Evolutionary conservation across 208 protist genomes (phyloP).

Genomic region (Crithidia acanthocephali): DNA sequence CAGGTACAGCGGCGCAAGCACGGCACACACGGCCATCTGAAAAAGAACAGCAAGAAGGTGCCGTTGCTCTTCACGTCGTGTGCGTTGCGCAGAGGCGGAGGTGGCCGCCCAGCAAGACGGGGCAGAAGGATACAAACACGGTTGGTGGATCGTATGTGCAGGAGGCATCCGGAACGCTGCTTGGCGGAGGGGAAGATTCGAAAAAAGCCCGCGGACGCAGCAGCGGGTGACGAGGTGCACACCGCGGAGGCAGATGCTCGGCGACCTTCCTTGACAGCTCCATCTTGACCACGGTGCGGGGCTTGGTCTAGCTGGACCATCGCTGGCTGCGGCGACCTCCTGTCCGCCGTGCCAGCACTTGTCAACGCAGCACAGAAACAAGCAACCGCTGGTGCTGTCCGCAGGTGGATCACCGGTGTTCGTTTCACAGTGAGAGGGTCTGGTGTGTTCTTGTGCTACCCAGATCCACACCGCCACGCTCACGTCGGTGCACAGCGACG

Average conservation of each 20-base stretch:
- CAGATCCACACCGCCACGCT: conserved; percentile 15
- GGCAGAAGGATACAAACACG: not conserved
- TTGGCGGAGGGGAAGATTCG: conserved; percentile 51
- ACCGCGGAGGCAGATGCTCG: not conserved
- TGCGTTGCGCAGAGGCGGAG: conserved; percentile 28
- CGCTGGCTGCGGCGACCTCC: not conserved
- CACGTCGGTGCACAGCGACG: conserved; percentile 24
- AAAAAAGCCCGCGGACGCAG: conserved; percentile 44
- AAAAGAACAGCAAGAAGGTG: conserved; percentile 22
- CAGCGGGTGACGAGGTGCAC: conserved; percentile 26
- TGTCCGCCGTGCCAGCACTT: conserved; percentile 23
- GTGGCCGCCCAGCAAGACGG: not conserved
- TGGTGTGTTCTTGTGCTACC: not conserved
- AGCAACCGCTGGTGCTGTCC: not conserved
- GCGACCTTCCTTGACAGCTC: not conserved
- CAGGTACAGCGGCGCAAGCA: conserved; percentile 40
- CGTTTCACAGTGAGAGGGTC: not conserved
- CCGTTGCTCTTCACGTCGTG: conserved; percentile 31
- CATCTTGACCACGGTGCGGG: not conserved
- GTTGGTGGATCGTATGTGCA: not conserved
- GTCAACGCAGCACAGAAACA: conserved; percentile 3
- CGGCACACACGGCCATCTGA: conserved; percentile 26
- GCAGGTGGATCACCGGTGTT: not conserved
- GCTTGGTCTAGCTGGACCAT: not conserved
- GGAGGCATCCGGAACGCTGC: conserved; percentile 5